A percentile compares a stretch with the other conserved stretches of the same genome.
Evolutionary conservation across 495 filamentous ascomycete genomes (phyloP).

Genomic region (Penicillium maclennaniae): DNA sequence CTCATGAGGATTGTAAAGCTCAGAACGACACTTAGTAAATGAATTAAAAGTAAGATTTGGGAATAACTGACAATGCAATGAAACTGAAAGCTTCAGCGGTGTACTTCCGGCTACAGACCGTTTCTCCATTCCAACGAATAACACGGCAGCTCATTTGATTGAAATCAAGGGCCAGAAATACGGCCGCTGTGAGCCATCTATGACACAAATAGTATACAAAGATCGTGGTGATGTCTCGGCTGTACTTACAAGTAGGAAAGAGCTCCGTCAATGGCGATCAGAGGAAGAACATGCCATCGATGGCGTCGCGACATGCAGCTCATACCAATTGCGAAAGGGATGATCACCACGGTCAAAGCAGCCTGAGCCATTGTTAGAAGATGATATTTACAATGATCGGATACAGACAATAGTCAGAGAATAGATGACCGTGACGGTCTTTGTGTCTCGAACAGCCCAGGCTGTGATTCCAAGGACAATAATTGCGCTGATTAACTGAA

Average conservation of each 20-base stretch:
- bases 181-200: conserved; percentile 22
- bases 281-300: conserved; percentile 11
- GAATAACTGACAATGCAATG: conserved; percentile 22
- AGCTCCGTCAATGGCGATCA: conserved; percentile 8
- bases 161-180: conserved; percentile 21
- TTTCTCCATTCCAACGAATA: conserved; percentile 17
- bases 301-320: conserved; percentile 11
- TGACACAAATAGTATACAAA: neutral
- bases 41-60: neutral
- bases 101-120: conserved; percentile 16
- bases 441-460: conserved; percentile 16
- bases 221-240: neutral
- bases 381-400: neutral
- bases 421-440: conserved; percentile 22
- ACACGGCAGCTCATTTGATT: conserved; percentile 12
- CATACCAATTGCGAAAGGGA: neutral
- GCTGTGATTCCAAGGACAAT: conserved; percentile 22
- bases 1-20: conserved; percentile 1
- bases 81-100: conserved; percentile 21
- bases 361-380: conserved; percentile 5
- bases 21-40: neutral
- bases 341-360: conserved; percentile 6
- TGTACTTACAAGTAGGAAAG: conserved; percentile 17
- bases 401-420: conserved; percentile 15
- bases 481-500: conserved; percentile 16